phyloP scores from a whole-genome alignment of 768 basidiomycete genomes.

The Russula dissimulans region DNA sequence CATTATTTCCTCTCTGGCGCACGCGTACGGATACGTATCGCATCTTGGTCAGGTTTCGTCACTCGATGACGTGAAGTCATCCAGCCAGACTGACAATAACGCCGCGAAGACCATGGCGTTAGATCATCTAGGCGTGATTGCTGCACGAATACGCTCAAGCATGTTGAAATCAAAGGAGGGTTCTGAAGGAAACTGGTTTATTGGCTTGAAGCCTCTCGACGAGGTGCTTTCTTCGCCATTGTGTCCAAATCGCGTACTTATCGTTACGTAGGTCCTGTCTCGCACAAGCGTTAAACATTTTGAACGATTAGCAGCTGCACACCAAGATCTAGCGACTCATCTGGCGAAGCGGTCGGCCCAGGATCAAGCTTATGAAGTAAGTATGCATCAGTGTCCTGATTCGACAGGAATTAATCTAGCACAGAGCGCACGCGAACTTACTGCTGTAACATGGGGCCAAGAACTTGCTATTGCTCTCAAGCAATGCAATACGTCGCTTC shows the following conservation, averaged over 20 bases:
- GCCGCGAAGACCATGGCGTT: conserved; percentile 84
- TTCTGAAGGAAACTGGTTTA: conserved; percentile 27
- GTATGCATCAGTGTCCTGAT: conserved; percentile 20
- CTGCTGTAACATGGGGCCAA: conserved; percentile 70
- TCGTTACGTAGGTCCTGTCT: conserved; percentile 40
- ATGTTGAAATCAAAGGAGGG: conserved; percentile 33
- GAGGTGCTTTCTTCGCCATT: conserved; percentile 40
- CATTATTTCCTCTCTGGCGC: background rate
- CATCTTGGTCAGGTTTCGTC: conserved; percentile 53
- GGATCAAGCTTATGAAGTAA: conserved; percentile 74
- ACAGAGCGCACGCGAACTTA: conserved; percentile 79
- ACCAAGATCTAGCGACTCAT: conserved; percentile 58
- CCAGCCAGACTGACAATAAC: conserved; percentile 58
- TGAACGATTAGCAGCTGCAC: conserved; percentile 48
- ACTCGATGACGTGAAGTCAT: conserved; percentile 72
- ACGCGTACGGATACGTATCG: background rate
- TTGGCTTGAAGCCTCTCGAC: conserved; percentile 49
- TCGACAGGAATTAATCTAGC: conserved; percentile 6
- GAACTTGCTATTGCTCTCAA: conserved; percentile 68
- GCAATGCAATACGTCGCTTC: conserved; percentile 43
- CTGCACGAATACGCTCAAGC: conserved; percentile 64
- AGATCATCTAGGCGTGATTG: conserved; percentile 92
- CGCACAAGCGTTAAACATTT: conserved; percentile 42
- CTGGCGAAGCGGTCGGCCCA: conserved; percentile 63
- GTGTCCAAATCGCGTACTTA: background rate